Evolutionary conservation across 768 basidiomycete genomes (phyloP), one percentile per base, ranked within the genome.

Genomic region (Tremella yokohamensis): DNA sequence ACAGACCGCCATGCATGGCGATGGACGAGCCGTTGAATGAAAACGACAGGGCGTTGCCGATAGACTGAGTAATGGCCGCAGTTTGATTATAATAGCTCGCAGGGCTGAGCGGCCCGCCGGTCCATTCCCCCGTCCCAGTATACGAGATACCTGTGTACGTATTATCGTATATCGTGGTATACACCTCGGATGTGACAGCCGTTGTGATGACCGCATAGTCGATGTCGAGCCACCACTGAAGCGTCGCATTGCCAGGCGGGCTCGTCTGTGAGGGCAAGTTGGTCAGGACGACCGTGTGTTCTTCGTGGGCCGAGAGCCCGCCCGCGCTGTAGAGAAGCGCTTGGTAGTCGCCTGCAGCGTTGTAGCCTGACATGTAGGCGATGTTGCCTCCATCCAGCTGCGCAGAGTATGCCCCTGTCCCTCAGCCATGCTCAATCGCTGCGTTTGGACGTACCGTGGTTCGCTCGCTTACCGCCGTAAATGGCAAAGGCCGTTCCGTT

Each of bases 191-290:
- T 3, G 44, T 56, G 8, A 26, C 40, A 3, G 55, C 13, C 6
- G 55, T 52, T 13, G 62, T 61, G 34, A 66, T 55, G 6, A 66
- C 59, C 3, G 55, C 57, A 42, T 61, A 70, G 40, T 70, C 68
- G 26, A 70, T 57, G 47, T 70, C 68, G 8, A 70, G 52, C 60
- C 60, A 68, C 57, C 57, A 62, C 40, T 57, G 45, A 4, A 45
- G 8, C 7, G 45, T 58, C 13, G 29, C 50, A 40, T 62, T 61
- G 6, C n/a, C 48, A 6, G 63, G 44, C 1, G 58, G 47, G 40
- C 42, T 58, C 29, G 56, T 63, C 49, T 49, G 49, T 1, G 38
- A 40, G 3, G 58, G 59, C 25, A 48, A 18, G 39, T 66, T 52
- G 7, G 40, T 56, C 20, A 57, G 40, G 8, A 68, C 64, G 6